These are phyloP conservation scores for Xerocomus nothofagi DNA, from an alignment of 1,284 basidiomycete species.

Conservation along the genomic window DNA sequence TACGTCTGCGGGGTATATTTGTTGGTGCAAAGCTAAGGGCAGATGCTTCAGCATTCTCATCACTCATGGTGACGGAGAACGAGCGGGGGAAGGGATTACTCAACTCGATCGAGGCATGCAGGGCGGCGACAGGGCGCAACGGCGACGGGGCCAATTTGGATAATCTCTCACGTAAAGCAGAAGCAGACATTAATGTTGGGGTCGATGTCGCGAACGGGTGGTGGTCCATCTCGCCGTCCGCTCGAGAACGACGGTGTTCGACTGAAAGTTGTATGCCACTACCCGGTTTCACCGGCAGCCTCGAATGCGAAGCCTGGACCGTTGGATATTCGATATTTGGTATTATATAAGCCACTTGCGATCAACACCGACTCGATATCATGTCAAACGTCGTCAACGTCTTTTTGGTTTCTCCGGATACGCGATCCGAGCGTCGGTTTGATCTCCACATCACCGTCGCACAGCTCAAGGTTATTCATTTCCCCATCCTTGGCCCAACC, in stretches of 20 bases:
- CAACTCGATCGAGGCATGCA: conserved; percentile 70
- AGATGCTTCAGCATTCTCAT: conserved; percentile 1
- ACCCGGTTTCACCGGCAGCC: conserved; percentile 12
- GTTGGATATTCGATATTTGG: too few relatives aligned
- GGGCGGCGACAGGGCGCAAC: conserved; percentile 56
- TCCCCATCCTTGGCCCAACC: neutral
- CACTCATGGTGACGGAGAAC: neutral
- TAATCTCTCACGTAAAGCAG: conserved; percentile 55
- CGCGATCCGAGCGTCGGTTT: conserved; percentile 81
- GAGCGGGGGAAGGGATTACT: conserved; percentile 30
- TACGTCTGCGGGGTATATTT: conserved; percentile 73
- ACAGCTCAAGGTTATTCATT: conserved; percentile 85
- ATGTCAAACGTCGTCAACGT: conserved; percentile 65
- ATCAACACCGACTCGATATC: too few relatives aligned
- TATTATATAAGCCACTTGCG: too few relatives aligned
- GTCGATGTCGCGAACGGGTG: conserved; percentile 25
- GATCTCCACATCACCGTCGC: conserved; percentile 72
- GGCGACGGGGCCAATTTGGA: conserved; percentile 55
- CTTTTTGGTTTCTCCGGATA: conserved; percentile 84
- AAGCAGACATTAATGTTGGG: conserved; percentile 45
- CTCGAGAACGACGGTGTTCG: neutral
- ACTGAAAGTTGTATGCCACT: neutral
- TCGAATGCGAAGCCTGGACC: too few relatives aligned
- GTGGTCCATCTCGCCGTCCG: conserved; percentile 22
- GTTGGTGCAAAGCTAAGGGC: conserved; percentile 64